Evolutionary conservation across 768 basidiomycete genomes (phyloP).

Genomic region (Psilocybe subaeruginosa): DNA sequence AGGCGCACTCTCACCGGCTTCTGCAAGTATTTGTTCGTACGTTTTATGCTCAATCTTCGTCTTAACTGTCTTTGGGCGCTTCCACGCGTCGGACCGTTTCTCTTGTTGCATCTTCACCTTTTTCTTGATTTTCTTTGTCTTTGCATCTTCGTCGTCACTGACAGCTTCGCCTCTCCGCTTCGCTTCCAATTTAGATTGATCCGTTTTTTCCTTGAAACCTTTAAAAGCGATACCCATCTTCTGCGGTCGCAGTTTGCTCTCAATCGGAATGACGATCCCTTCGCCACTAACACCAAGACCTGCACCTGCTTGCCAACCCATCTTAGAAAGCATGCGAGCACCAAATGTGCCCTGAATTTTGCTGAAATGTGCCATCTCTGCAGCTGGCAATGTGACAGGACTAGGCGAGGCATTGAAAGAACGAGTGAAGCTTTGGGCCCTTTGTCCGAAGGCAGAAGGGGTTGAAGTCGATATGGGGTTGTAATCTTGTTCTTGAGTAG

Average conservation of each 20-base stretch:
- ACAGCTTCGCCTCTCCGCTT: constrained; percentile 71
- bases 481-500: constrained; percentile 9
- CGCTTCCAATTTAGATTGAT: constrained; percentile 82
- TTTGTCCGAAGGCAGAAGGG: constrained; percentile 44
- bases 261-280: constrained; percentile 88
- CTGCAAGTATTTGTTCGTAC: constrained; percentile 93
- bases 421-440: constrained; percentile 52
- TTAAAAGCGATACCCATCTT: constrained; percentile 87
- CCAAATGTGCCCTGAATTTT: constrained; percentile 81
- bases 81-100: constrained; percentile 82
- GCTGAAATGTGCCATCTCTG: constrained; percentile 81
- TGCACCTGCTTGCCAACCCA: constrained; percentile 89
- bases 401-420: constrained; percentile 48
- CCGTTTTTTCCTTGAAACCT: constrained; percentile 88
- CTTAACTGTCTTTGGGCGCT: constrained; percentile 82
- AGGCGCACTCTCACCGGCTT: constrained; percentile 68
- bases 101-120: constrained; percentile 57
- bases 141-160: constrained; percentile 71
- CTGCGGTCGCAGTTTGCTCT: constrained; percentile 82
- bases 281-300: constrained; percentile 77
- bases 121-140: constrained; percentile 50
- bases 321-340: constrained; percentile 89
- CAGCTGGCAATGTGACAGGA: constrained; percentile 55
- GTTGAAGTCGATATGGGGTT: constrained; percentile 20
- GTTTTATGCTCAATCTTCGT: constrained; percentile 92